Evolutionary conservation across 202 grass and related monocot genomes (phyloP), one percentile per base, ranked within the genome.

Genomic region (Eragrostis tef): DNA sequence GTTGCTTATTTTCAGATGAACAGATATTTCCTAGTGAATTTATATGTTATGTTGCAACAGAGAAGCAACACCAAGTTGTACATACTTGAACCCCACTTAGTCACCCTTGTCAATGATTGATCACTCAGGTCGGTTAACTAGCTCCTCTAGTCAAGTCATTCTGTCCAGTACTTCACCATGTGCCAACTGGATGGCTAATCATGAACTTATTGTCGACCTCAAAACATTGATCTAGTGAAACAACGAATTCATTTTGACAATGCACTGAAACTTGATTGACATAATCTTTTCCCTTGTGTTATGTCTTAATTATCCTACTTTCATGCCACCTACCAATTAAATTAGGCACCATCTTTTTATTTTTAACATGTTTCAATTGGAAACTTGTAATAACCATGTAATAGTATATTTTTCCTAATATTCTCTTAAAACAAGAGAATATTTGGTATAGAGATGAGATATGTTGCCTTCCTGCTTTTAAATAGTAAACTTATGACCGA

Each of bases 401-500:
- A 24, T 66, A 66, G 61, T 52, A 31, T 17, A 15, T 26, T n/a
- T 14, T 56, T 56, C 0, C 63, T 56, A 19, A 7, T 22, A 44
- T 67, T 54, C 11, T 67, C 4, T 11, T 67, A 7, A 79, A 43
- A 56, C 31, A 57, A 11, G 60, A 11, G 8, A 13, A 42, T 19
- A 44, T 6, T 57, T 44, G 52, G n/a, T 4, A 11, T 59, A 69
- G 5, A 27, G 66, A 42, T 13, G 73, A 42, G n/a, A 71, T 45
- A n/a, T 87, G 79, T 19, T 62, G 6, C 62, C 47, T 78, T 15
- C 39, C 84, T 75, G 56, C 61, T 71, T 89, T 34, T 54, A 22
- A 56, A 60, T n/a, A 2, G 5, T 80, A 20, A 63, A 70, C n/a
- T 50, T 20, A 65, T 83, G 34, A n/a, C n/a, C n/a, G n/a, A n/a